Percentiles rank a stretch among this genome's conserved stretches.
These are phyloP conservation scores for Ceratocystis alfenasii DNA, from an alignment of 2,329 filamentous ascomycete genomes.

Conservation along the genomic window DNA sequence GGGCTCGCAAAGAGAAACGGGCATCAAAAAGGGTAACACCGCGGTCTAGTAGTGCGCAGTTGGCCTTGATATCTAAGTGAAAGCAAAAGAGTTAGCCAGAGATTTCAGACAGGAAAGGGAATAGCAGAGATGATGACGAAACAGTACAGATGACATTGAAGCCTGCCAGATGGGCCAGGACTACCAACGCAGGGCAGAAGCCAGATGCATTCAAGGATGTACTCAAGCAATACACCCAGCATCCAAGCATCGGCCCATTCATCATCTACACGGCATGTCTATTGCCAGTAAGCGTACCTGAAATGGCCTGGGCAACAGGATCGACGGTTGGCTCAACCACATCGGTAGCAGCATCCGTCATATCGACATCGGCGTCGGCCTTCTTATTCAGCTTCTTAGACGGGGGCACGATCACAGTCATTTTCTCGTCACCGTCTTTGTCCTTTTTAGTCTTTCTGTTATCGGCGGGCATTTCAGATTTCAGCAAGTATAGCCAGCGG, in stretches of 20 bases:
- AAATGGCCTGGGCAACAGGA: conserved; percentile 46
- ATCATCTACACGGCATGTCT: too few relatives aligned
- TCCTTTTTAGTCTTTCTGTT: conserved; percentile 23
- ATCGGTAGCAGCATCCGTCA: conserved; percentile 45
- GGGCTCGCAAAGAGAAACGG: conserved; percentile 83
- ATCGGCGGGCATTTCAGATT: conserved; percentile 17
- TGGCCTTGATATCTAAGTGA: conserved; percentile 75
- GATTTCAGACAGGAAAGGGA: background rate
- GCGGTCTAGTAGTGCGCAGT: conserved; percentile 81
- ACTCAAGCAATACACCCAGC: too few relatives aligned
- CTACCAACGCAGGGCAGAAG: conserved; percentile 2
- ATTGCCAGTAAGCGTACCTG: conserved; percentile 37
- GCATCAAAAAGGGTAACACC: conserved; percentile 89
- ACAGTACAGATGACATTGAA: background rate
- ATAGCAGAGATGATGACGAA: background rate
- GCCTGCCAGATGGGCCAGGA: background rate
- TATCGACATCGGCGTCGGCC: conserved; percentile 56
- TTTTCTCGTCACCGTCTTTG: conserved; percentile 63
- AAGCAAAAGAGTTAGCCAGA: conserved; percentile 24
- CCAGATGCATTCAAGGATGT: background rate
- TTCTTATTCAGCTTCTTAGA: conserved; percentile 55
- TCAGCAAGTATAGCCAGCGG: background rate
- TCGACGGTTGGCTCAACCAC: conserved; percentile 43
- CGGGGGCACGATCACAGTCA: conserved; percentile 69
- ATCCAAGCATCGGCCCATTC: too few relatives aligned